Evolutionary conservation across 306 rosid species (phyloP).

Genomic region (Dalbergia cochinchinensis): DNA sequence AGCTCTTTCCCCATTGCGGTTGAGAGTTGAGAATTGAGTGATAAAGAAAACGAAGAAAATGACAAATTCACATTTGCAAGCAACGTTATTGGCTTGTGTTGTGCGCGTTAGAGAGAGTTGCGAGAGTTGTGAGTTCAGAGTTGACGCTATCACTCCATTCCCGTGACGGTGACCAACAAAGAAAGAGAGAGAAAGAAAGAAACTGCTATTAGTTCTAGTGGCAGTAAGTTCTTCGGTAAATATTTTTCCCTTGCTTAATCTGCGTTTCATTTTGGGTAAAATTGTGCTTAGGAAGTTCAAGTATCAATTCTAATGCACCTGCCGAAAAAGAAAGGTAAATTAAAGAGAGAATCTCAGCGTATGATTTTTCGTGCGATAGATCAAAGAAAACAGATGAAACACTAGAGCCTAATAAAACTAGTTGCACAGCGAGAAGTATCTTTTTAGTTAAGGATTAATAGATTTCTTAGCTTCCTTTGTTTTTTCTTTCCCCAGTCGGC

Average conservation of each 20-base stretch:
- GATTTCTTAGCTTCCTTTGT: neutral
- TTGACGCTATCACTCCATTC: neutral
- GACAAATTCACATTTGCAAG: conserved; percentile 47
- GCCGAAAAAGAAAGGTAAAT: neutral
- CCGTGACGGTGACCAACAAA: conserved; percentile 3
- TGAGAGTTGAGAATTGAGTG: neutral
- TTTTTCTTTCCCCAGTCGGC: neutral
- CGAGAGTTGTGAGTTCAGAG: neutral
- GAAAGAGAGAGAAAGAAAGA: neutral
- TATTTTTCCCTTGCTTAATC: no score
- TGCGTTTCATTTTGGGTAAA: neutral
- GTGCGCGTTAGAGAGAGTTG: neutral
- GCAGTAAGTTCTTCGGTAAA: neutral
- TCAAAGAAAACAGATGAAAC: neutral
- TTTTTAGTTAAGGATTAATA: neutral
- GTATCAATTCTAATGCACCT: neutral
- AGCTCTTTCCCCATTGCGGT: conserved; percentile 65
- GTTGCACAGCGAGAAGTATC: neutral
- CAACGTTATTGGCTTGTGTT: neutral
- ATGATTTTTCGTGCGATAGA: neutral
- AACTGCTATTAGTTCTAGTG: neutral
- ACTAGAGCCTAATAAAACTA: neutral
- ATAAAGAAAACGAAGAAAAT: conserved; percentile 40
- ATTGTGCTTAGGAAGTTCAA: neutral
- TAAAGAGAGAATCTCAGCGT: neutral